phyloP scores from a whole-genome alignment of 139 green algal species.

The Haematococcus sp. region DNA sequence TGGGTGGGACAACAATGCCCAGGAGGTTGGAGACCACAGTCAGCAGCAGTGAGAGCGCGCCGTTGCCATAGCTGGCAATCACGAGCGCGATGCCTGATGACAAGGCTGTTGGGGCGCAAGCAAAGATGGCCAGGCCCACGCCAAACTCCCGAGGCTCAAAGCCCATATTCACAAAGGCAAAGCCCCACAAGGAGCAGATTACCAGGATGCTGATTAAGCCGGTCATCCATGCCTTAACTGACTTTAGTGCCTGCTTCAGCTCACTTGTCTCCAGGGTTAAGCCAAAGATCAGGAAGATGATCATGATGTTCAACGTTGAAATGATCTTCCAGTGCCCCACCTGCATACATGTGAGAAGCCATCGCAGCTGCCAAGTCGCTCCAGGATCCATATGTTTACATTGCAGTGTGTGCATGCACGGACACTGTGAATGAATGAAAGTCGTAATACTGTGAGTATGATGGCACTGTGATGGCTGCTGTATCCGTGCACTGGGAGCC shows the following conservation, averaged over 20 bases:
- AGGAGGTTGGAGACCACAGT: constrained; percentile 80
- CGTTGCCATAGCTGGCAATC: constrained; percentile 61
- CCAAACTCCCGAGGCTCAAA: constrained; percentile 63
- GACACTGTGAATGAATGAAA: too few species aligned
- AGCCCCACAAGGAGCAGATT: constrained; percentile 63
- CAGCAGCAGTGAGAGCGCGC: constrained; percentile 76
- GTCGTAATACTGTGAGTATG: too few species aligned
- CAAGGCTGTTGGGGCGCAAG: constrained; percentile 77
- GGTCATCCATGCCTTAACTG: constrained; percentile 49
- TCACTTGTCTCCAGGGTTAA: constrained; percentile 69
- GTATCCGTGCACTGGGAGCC: too few species aligned
- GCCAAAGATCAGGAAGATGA: constrained; percentile 75
- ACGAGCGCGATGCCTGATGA: constrained; percentile 72
- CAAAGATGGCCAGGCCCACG: constrained; percentile 79
- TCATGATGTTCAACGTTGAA: constrained; percentile 52
- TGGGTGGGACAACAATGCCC: constrained; percentile 69
- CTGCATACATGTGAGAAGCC: too few species aligned
- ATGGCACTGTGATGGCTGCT: too few species aligned
- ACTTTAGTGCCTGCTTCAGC: constrained; percentile 48
- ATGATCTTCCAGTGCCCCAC: constrained; percentile 48
- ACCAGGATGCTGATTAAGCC: constrained; percentile 63
- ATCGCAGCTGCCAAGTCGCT: too few species aligned
- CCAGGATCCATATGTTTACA: too few species aligned
- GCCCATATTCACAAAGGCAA: constrained; percentile 49
- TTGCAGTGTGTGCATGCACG: too few species aligned